phyloP scores from a whole-genome alignment of 805 yeast species.

The Cyberlindnera euphorbiiphila region DNA sequence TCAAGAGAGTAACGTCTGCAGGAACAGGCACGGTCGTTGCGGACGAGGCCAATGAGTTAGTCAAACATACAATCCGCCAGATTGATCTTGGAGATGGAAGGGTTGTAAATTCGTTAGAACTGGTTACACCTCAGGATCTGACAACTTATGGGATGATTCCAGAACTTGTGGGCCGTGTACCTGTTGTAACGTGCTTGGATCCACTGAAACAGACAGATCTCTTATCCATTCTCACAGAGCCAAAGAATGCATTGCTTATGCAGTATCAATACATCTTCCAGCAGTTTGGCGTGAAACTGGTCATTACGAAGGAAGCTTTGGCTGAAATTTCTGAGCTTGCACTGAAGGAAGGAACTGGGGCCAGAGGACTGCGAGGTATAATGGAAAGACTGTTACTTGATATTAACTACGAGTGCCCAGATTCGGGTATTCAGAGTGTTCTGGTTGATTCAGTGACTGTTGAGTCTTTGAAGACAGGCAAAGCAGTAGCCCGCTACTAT shows the following conservation, averaged over 20 bases:
- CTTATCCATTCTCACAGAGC: constrained; percentile 48
- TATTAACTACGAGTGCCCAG: constrained; percentile 58
- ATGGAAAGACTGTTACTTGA: constrained; percentile 48
- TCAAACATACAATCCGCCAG: constrained; percentile 30
- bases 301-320: constrained; percentile 46
- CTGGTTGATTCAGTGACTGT: constrained; percentile 44
- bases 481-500: constrained; percentile 41
- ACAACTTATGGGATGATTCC: constrained; percentile 54
- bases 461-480: constrained; percentile 32
- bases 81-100: constrained; percentile 36
- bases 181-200: constrained; percentile 46
- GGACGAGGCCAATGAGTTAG: constrained; percentile 3
- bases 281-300: constrained; percentile 47
- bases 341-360: constrained; percentile 53
- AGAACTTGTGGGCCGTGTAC: constrained; percentile 56
- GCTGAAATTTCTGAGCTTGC: constrained; percentile 46
- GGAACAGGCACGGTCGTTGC: constrained; percentile 18
- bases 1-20: constrained; percentile 33
- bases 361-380: constrained; percentile 53
- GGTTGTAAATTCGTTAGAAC: constrained; percentile 38
- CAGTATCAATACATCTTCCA: constrained; percentile 53
- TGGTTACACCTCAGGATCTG: constrained; percentile 48
- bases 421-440: constrained; percentile 49
- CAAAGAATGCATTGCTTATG: constrained; percentile 48
- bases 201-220: constrained; percentile 44